Percentiles rank a stretch among this genome's conserved stretches.
phyloP scores from a whole-genome alignment of 257 asterid species.

The Pogostemon cablin region DNA sequence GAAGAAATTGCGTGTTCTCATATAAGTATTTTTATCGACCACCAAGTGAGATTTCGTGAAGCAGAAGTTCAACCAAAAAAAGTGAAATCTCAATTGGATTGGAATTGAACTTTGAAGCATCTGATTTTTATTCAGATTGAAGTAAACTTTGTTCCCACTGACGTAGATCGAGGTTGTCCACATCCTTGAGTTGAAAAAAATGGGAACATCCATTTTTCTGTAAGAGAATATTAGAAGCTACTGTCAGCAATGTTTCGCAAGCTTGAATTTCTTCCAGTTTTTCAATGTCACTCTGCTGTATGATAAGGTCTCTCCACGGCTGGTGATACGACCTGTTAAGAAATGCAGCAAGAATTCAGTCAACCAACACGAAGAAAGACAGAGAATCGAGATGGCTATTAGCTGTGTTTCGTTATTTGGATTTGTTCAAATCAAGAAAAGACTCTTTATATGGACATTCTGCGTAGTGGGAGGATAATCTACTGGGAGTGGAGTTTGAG shows the following conservation, averaged over 20 bases:
- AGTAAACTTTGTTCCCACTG: slow-evolving; percentile 63
- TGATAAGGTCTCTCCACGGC: slow-evolving; percentile 70
- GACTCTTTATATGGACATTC: too few species aligned
- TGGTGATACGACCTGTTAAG: slow-evolving; percentile 72
- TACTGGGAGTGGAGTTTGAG: too few species aligned
- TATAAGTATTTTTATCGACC: too few species aligned
- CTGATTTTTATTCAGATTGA: slow-evolving; percentile 35
- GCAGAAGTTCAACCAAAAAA: slow-evolving; percentile 2
- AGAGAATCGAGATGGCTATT: background rate
- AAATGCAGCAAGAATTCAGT: slow-evolving; percentile 1
- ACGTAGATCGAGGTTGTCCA: slow-evolving; percentile 48
- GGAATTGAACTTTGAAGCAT: slow-evolving; percentile 5
- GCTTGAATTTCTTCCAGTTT: slow-evolving; percentile 71
- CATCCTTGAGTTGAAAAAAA: slow-evolving; percentile 43
- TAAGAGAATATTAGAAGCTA: slow-evolving; percentile 54
- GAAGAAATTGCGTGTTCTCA: too few species aligned
- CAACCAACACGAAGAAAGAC: background rate
- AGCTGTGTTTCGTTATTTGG: background rate
- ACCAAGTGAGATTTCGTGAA: too few species aligned
- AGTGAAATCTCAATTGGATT: slow-evolving; percentile 3
- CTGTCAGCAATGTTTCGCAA: slow-evolving; percentile 60
- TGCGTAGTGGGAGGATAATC: too few species aligned
- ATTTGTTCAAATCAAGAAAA: background rate
- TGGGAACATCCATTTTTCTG: slow-evolving; percentile 43
- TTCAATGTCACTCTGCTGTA: slow-evolving; percentile 39